Conservation (phyloP, 768 basidiomycete species). For the Wakefieldia striispora region DNA sequence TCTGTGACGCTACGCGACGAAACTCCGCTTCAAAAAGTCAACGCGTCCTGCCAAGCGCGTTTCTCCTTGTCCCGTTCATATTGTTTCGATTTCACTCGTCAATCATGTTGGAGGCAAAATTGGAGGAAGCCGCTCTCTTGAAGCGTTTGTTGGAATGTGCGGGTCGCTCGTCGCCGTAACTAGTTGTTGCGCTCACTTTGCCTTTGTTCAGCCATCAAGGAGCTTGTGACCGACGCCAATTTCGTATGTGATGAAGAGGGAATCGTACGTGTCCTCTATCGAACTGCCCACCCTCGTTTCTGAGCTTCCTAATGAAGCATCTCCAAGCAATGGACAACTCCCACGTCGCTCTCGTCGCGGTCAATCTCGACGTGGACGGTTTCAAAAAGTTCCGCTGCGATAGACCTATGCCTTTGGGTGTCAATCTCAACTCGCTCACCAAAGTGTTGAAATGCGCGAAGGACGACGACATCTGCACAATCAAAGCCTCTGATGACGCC, state of each 20-base stretch:
- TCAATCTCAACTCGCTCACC: conserved; percentile 82
- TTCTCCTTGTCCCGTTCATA: not conserved
- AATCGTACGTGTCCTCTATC: conserved; percentile 49
- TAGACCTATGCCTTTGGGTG: conserved; percentile 87
- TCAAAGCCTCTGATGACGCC: conserved; percentile 89
- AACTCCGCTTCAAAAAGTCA: conserved; percentile 35
- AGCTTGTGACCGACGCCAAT: conserved; percentile 96
- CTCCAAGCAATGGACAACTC: conserved; percentile 99
- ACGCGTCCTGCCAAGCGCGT: conserved; percentile 31
- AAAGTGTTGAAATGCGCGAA: conserved; percentile 98
- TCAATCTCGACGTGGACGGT: conserved; percentile 72
- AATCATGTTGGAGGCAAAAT: conserved; percentile 86
- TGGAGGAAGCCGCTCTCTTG: conserved; percentile 81
- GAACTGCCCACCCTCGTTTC: not conserved
- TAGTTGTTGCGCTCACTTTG: not conserved
- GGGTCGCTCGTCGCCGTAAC: conserved; percentile 21
- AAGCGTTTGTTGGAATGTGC: conserved; percentile 93
- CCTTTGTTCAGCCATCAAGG: conserved; percentile 78
- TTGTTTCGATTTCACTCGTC: conserved; percentile 4
- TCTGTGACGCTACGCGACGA: conserved; percentile 29
- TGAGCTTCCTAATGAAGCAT: conserved; percentile 39
- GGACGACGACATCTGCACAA: conserved; percentile 88
- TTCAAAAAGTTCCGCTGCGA: conserved; percentile 93
- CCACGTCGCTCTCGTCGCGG: conserved; percentile 94
- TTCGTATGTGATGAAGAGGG: conserved; percentile 97